phyloP scores from a whole-genome alignment of 768 basidiomycete genomes.

The Phylloporus scabripes region DNA sequence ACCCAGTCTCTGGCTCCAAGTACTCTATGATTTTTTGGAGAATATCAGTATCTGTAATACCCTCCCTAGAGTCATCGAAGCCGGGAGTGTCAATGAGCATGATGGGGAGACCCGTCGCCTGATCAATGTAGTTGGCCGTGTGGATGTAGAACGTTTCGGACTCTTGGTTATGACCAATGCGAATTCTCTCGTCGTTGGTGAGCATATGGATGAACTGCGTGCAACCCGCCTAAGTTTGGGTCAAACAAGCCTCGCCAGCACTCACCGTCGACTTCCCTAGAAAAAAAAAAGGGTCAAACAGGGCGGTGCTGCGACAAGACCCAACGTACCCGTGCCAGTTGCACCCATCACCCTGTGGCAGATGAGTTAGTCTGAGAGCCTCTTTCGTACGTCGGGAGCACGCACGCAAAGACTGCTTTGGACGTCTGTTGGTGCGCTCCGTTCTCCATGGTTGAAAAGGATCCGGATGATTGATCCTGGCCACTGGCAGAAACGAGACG shows the following conservation, averaged over 20 bases:
- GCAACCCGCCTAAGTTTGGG: neutral
- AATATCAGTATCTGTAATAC: slow-evolving; percentile 17
- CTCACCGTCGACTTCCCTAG: slow-evolving; percentile 10
- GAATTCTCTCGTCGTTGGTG: slow-evolving; percentile 1
- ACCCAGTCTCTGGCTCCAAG: slow-evolving; percentile 1
- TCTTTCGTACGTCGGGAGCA: neutral
- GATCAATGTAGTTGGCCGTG: neutral
- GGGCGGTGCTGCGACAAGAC: neutral
- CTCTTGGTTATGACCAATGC: slow-evolving; percentile 6
- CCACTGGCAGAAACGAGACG: neutral
- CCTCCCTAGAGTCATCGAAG: slow-evolving; percentile 10
- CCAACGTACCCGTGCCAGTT: slow-evolving; percentile 7
- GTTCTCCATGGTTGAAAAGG: neutral
- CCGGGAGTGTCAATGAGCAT: slow-evolving; percentile 18
- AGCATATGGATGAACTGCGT: neutral
- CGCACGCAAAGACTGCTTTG: slow-evolving; percentile 2
- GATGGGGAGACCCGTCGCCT: neutral
- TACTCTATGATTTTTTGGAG: slow-evolving; percentile 12
- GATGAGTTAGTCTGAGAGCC: neutral
- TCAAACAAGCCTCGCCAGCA: neutral
- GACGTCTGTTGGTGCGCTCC: neutral
- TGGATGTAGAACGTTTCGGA: slow-evolving; percentile 8
- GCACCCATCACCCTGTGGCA: slow-evolving; percentile 7
- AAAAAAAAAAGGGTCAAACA: neutral
- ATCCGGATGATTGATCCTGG: neutral